Conservation (phyloP, 1,284 basidiomycete genomes). For the Earliella scabrosa region DNA sequence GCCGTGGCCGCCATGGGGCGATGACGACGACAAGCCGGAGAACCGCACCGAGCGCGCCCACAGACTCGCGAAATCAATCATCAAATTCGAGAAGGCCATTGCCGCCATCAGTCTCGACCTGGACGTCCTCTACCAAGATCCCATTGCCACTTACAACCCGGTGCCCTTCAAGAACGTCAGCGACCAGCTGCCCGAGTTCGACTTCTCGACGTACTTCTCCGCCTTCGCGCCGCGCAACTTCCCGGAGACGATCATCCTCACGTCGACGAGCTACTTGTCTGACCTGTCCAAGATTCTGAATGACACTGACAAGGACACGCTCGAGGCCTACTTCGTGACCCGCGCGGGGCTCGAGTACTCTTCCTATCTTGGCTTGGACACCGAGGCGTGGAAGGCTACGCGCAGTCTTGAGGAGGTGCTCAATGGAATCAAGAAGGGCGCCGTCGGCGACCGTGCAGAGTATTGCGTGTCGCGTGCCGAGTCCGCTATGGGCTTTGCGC, state of each 20-base stretch:
- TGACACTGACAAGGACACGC: conserved; percentile 68
- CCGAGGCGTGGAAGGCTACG: conserved; percentile 77
- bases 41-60: conserved; percentile 52
- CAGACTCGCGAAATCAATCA: conserved; percentile 73
- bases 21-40: conserved; percentile 53
- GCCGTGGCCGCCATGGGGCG: conserved; percentile 87
- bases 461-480: conserved; percentile 73
- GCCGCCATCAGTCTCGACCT: conserved; percentile 83
- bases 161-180: conserved; percentile 71
- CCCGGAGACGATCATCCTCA: conserved; percentile 81
- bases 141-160: conserved; percentile 91
- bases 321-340: conserved; percentile 87
- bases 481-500: conserved; percentile 70
- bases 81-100: conserved; percentile 83
- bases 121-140: conserved; percentile 77
- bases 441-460: conserved; percentile 81
- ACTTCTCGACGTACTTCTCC: conserved; percentile 85
- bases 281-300: conserved; percentile 76
- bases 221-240: conserved; percentile 80
- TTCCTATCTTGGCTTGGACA: conserved; percentile 71
- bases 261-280: conserved; percentile 80
- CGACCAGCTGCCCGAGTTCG: conserved; percentile 75
- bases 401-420: conserved; percentile 73
- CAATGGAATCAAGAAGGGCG: conserved; percentile 87
- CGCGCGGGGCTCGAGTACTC: conserved; percentile 72